These are phyloP conservation scores for Lentinula sp. DNA, from an alignment of 768 basidiomycete genomes.

Conservation along the genomic window DNA sequence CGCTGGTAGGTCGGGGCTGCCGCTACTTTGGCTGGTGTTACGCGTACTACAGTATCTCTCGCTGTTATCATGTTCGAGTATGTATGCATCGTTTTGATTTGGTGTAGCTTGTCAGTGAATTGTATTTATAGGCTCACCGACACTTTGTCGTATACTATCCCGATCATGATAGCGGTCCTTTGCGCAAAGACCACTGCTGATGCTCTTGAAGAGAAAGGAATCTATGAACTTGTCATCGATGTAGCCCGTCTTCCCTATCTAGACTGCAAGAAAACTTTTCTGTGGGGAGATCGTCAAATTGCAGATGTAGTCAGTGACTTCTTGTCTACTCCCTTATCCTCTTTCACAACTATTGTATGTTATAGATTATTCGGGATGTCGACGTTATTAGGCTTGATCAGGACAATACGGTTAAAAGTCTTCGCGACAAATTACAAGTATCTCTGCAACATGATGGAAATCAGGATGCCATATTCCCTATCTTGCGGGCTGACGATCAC, in stretches of 20 bases:
- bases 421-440: slow-evolving; percentile 63
- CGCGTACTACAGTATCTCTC: slow-evolving; percentile 89
- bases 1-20: slow-evolving; percentile 65
- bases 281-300: slow-evolving; percentile 76
- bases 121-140: slow-evolving; percentile 53
- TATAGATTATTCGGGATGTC: slow-evolving; percentile 60
- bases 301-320: slow-evolving; percentile 62
- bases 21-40: slow-evolving; percentile 91
- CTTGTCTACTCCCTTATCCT: not conserved
- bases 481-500: slow-evolving; percentile 49
- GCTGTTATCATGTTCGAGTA: slow-evolving; percentile 74
- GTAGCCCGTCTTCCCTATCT: slow-evolving; percentile 88
- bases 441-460: slow-evolving; percentile 49
- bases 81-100: not conserved
- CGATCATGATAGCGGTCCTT: slow-evolving; percentile 83
- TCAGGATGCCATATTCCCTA: slow-evolving; percentile 84
- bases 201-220: slow-evolving; percentile 85
- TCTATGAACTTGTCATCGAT: slow-evolving; percentile 96
- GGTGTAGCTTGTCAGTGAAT: not conserved
- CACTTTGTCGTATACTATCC: slow-evolving; percentile 86
- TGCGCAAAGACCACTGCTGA: slow-evolving; percentile 91
- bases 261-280: slow-evolving; percentile 83
- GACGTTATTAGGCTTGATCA: slow-evolving; percentile 69
- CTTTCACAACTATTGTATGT: slow-evolving; percentile 2
- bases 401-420: slow-evolving; percentile 69